Conservation (phyloP, 371 early-diverging fungal genomes). For the Rhizopus arrhizus region DNA sequence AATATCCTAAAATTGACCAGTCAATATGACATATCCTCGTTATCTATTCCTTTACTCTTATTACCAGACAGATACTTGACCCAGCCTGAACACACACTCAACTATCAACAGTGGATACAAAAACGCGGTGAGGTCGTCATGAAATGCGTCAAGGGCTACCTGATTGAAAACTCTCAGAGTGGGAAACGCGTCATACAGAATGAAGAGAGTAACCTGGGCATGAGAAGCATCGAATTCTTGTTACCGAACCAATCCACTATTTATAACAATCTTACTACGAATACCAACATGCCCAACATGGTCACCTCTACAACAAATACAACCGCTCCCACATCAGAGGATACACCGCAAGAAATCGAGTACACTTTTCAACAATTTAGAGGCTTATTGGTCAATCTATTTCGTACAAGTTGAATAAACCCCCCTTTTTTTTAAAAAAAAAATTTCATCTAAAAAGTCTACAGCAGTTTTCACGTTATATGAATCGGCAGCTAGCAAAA, state of each 20-base stretch:
- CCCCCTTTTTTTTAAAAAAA: neutral
- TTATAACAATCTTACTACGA: no score
- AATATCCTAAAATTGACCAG: constrained; percentile 65
- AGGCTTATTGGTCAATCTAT: constrained; percentile 35
- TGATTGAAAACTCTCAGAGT: constrained; percentile 59
- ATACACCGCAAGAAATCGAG: constrained; percentile 34
- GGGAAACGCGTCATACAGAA: constrained; percentile 39
- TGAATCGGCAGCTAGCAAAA: neutral
- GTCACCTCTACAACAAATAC: no score
- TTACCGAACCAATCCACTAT: constrained; percentile 22
- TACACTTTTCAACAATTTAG: constrained; percentile 48
- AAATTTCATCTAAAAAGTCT: neutral
- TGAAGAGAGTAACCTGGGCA: constrained; percentile 30
- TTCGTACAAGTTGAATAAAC: constrained; percentile 38
- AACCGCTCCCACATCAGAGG: neutral
- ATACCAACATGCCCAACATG: no score
- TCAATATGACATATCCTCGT: constrained; percentile 67
- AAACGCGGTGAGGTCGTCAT: constrained; percentile 63
- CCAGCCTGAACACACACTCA: constrained; percentile 32
- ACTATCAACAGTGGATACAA: constrained; percentile 37
- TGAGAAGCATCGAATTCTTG: constrained; percentile 50
- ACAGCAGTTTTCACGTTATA: neutral
- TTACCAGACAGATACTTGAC: constrained; percentile 60
- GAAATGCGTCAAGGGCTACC: constrained; percentile 64
- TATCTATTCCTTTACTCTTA: constrained; percentile 70